A percentile compares a stretch with the other conserved stretches of the same genome.
Evolutionary conservation across 2,329 filamentous ascomycete species (phyloP).

Genomic region (Conoideocrella luteorostrata): DNA sequence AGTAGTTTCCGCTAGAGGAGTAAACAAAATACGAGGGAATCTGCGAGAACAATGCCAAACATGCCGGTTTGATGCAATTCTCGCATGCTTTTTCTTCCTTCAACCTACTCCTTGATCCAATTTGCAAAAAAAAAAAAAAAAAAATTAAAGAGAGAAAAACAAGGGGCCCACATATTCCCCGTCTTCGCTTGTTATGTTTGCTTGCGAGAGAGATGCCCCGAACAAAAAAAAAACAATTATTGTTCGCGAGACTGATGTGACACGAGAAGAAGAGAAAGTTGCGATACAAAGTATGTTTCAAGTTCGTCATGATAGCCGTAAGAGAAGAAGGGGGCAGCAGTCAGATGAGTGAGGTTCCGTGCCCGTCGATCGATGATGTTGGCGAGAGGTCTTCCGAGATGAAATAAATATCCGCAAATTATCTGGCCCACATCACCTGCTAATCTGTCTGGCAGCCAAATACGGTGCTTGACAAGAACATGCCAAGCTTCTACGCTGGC

Average conservation of each 20-base stretch:
- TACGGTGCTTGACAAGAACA: no score
- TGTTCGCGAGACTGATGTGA: not conserved
- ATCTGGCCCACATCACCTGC: no score
- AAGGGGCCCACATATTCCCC: not conserved
- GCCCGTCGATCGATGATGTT: no score
- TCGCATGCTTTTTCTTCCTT: conserved; percentile 4
- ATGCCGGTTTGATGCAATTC: conserved; percentile 4
- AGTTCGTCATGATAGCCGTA: conserved; percentile 8
- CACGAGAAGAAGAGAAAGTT: not conserved
- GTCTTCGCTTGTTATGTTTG: not conserved
- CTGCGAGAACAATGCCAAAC: conserved; percentile 6
- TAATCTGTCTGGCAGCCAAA: no score
- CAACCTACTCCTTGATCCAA: conserved; percentile 8
- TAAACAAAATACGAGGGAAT: not conserved
- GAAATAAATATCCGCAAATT: no score
- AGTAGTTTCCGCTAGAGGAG: not conserved
- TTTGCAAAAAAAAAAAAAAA: conserved; percentile 8
- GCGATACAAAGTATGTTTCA: conserved; percentile 2
- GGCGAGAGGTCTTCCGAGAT: no score
- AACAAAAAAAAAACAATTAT: not conserved
- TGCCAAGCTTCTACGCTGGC: no score
- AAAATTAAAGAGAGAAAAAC: not conserved
- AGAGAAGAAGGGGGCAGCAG: not conserved
- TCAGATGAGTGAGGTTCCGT: no score
- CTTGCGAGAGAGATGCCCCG: not conserved